Base-by-base conservation (phyloP, 495 filamentous ascomycete genomes). In the Hypoxylon trugodes region DNA sequence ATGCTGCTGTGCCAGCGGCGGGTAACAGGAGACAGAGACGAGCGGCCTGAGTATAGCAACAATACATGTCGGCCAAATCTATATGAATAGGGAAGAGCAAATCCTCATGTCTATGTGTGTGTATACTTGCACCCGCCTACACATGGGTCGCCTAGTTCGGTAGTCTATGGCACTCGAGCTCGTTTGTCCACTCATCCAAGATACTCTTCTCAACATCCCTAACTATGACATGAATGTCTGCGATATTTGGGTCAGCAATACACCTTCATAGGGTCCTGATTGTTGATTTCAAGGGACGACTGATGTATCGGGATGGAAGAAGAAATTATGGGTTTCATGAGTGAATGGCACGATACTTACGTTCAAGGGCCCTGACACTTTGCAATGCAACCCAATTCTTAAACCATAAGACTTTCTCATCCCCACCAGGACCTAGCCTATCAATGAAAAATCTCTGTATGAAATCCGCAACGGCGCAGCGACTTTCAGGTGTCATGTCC, bases 341-440 rank as follows among this genome's bases (percentile, higher is more conserved):
- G n/a, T n/a, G n/a, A n/a, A 32, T 32, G 12, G n/a, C 32, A 36
- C 8, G 58, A 47, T 57, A 66, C 63, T 22, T 61, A 66, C 63
- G 93, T 66, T 96, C 93, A 54, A 96, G 74, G 5, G 86, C 83
- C 47, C 89, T 79, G 43, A 97, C 92, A 72, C 92, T 96, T 78
- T 96, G 92, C 70, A 96, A 73, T n/a, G 84, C 84, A 45, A 86
- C 86, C 90, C 90, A 96, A 69, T 97, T 97, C 82, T 96, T 96
- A 70, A 96, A 96, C 90, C 91, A 97, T 66, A 93, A 58, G 59
- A 96, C 90, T 57, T 82, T 84, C 4, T 85, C 81, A 21, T 79
- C 75, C 24, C 74, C 76, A 19, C 68, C 74, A 2, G 76, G 68
- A 0, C 77, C 85, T 51, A 94, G 72, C 9, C 79, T 74, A 37